These are phyloP conservation scores for Trichoderma oligosporum DNA, from an alignment of 2,329 filamentous ascomycete species.

Conservation along the genomic window DNA sequence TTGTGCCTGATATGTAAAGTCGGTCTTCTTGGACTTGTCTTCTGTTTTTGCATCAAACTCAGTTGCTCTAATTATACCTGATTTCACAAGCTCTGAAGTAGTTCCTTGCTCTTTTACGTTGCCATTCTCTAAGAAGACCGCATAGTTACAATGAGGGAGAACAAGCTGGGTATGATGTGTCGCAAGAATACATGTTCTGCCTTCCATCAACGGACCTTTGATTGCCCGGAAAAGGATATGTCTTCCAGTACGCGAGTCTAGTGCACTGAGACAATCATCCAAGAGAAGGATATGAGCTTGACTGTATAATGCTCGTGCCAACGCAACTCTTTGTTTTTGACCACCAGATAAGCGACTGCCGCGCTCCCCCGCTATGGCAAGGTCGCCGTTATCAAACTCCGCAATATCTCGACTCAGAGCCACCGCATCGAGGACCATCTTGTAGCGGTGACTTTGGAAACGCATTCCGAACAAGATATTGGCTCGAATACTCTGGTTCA, in stretches of 20 bases:
- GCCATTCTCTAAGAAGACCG: slow-evolving; percentile 66
- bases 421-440: slow-evolving; percentile 61
- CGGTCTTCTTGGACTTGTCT: background rate
- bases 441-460: slow-evolving; percentile 56
- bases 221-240: slow-evolving; percentile 24
- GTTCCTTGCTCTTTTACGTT: slow-evolving; percentile 55
- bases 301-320: slow-evolving; percentile 83
- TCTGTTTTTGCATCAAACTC: background rate
- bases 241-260: slow-evolving; percentile 21
- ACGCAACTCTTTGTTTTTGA: slow-evolving; percentile 89
- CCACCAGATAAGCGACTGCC: slow-evolving; percentile 86
- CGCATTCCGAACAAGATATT: slow-evolving; percentile 63
- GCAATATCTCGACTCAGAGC: slow-evolving; percentile 66
- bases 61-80: background rate
- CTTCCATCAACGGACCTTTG: slow-evolving; percentile 20
- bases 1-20: background rate
- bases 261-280: slow-evolving; percentile 81
- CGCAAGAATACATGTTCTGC: slow-evolving; percentile 25
- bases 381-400: slow-evolving; percentile 78
- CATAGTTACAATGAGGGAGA: slow-evolving; percentile 45
- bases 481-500: slow-evolving; percentile 36
- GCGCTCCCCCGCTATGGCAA: slow-evolving; percentile 85
- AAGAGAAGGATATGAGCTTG: slow-evolving; percentile 77
- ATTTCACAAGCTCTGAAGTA: background rate
- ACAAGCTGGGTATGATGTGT: slow-evolving; percentile 34